A percentile compares a stretch with the other conserved stretches of the same genome.
These are phyloP conservation scores for Alternaria rosae DNA, from an alignment of 2,329 filamentous ascomycete genomes.

Conservation along the genomic window DNA sequence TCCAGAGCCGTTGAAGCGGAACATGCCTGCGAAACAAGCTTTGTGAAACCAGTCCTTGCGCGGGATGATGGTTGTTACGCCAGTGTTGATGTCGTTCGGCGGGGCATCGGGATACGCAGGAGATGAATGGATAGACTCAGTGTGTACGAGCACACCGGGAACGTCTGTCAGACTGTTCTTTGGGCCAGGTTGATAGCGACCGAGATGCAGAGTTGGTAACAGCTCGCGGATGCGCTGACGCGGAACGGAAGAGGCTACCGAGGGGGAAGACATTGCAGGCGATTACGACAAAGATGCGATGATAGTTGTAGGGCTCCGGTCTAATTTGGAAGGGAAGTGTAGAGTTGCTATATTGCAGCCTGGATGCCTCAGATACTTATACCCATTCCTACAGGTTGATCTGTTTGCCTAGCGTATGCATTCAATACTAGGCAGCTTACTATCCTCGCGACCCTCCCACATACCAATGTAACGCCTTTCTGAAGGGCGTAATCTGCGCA, in stretches of 20 bases:
- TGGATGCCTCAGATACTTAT: background rate
- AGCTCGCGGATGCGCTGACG: conserved; percentile 50
- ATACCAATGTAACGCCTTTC: background rate
- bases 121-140: conserved; percentile 48
- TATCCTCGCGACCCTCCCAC: background rate
- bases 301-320: background rate
- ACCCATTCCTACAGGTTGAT: background rate
- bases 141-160: conserved; percentile 53
- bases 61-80: conserved; percentile 55
- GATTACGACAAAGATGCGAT: background rate
- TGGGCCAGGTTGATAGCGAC: conserved; percentile 48
- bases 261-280: conserved; percentile 16
- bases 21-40: conserved; percentile 56
- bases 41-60: conserved; percentile 52
- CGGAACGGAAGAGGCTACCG: conserved; percentile 6
- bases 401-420: background rate
- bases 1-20: conserved; percentile 70
- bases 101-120: conserved; percentile 37
- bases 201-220: conserved; percentile 48
- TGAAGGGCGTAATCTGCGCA: background rate
- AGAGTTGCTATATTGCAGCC: background rate
- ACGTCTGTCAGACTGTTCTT: conserved; percentile 57
- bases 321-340: background rate
- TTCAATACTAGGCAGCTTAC: background rate
- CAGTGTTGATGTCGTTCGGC: conserved; percentile 49